phyloP scores from a whole-genome alignment of 2,329 filamentous ascomycete species.

The Sclerotinia minor region DNA sequence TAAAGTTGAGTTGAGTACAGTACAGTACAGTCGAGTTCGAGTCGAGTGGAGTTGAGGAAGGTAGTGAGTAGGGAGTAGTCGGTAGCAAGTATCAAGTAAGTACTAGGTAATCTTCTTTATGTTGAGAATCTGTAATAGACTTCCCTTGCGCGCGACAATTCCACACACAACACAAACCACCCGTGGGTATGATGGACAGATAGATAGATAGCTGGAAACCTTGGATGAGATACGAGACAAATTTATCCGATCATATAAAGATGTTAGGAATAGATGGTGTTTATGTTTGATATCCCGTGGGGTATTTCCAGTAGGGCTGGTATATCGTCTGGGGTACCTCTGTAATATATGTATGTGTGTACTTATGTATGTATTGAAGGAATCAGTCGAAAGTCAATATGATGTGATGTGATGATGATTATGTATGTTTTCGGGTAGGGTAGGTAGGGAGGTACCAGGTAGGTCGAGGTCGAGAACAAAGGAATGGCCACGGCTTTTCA shows the following conservation, averaged over 20 bases:
- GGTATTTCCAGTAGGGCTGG: conserved; percentile 7
- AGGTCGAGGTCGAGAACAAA: conserved; percentile 18
- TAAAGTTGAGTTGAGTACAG: background rate
- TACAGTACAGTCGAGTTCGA: too few relatives aligned
- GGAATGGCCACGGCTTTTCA: conserved; percentile 20
- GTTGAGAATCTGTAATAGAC: background rate
- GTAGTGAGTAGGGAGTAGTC: background rate
- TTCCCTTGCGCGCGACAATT: background rate
- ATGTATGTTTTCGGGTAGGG: too few relatives aligned
- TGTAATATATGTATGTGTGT: background rate
- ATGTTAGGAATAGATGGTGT: background rate
- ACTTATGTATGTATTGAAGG: background rate
- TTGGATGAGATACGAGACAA: background rate
- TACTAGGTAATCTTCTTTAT: background rate
- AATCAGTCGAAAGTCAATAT: too few relatives aligned
- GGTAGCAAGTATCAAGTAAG: background rate
- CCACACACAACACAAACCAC: background rate
- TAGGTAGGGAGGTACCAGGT: too few relatives aligned
- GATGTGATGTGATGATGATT: too few relatives aligned
- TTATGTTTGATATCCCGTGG: conserved; percentile 13
- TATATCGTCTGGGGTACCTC: background rate
- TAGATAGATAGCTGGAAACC: background rate
- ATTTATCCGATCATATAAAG: background rate
- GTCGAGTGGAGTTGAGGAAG: background rate
- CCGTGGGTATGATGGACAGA: background rate